Conservation (phyloP, 164 flowering plant species). For the Liriodendron chinense region DNA sequence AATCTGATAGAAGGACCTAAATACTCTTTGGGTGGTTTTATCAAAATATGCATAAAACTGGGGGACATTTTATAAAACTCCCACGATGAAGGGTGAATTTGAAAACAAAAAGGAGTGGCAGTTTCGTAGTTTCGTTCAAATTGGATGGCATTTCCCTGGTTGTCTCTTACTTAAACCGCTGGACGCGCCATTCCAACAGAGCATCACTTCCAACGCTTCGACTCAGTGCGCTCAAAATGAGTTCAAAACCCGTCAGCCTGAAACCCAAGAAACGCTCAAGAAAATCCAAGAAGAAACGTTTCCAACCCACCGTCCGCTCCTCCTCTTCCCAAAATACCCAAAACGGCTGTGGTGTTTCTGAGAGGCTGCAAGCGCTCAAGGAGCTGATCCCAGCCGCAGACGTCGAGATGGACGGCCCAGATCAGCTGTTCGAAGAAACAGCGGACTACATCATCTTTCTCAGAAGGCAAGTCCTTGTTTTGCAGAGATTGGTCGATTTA, state of each 20-base stretch:
- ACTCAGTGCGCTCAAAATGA: constrained; percentile 1
- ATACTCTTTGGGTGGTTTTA: too few relatives aligned
- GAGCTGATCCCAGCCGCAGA: constrained; percentile 44
- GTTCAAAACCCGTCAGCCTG: not conserved
- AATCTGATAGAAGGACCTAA: too few relatives aligned
- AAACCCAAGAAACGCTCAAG: not conserved
- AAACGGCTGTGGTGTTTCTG: not conserved
- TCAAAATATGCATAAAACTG: too few relatives aligned
- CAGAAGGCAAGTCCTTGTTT: constrained; percentile 52
- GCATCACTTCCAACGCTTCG: not conserved
- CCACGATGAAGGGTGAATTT: not conserved
- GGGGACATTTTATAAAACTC: not conserved
- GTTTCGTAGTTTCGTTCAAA: constrained; percentile 2
- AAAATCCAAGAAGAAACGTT: constrained; percentile 9
- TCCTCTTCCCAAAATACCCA: not conserved
- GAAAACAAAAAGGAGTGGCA: constrained; percentile 21
- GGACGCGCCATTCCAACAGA: not conserved
- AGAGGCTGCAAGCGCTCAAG: constrained; percentile 31
- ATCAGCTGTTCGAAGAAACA: constrained; percentile 56
- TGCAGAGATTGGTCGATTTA: constrained; percentile 59
- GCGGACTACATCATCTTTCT: constrained; percentile 65
- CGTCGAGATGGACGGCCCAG: constrained; percentile 33
- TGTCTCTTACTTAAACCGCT: constrained; percentile 28
- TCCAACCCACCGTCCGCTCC: not conserved
- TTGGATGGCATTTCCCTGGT: constrained; percentile 10